Conservation (phyloP, 2,329 filamentous ascomycete genomes). For the Xenosphaeropsis pyriputrescens region DNA sequence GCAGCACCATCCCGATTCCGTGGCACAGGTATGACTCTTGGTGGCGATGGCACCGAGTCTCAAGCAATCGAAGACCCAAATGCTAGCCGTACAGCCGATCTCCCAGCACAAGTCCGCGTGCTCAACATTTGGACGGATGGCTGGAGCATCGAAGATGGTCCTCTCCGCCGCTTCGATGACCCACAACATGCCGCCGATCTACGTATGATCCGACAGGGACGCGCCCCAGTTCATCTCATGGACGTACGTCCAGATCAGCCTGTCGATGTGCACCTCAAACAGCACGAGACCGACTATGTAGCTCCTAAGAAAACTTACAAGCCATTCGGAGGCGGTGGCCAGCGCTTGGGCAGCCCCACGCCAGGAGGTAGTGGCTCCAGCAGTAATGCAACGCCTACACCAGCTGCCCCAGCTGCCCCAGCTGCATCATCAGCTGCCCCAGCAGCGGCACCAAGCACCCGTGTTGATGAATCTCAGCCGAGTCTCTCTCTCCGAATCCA, state of each 20-base stretch:
- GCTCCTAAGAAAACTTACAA: constrained; percentile 61
- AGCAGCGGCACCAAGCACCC: constrained; percentile 18
- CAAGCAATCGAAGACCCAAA: constrained; percentile 49
- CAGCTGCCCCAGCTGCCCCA: constrained; percentile 19
- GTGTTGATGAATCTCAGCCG: constrained; percentile 51
- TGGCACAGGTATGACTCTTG: constrained; percentile 61
- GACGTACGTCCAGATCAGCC: constrained; percentile 61
- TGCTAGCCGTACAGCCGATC: constrained; percentile 10
- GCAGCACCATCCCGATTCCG: constrained; percentile 40
- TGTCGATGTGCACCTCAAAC: constrained; percentile 61
- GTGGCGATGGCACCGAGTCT: constrained; percentile 62
- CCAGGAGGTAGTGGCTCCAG: constrained; percentile 37
- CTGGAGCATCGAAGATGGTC: constrained; percentile 73
- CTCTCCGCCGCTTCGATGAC: constrained; percentile 65
- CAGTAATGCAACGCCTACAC: constrained; percentile 20
- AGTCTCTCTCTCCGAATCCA: constrained; percentile 61
- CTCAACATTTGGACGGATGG: constrained; percentile 75
- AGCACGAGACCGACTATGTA: constrained; percentile 61
- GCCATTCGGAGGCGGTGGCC: constrained; percentile 58
- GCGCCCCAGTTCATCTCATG: constrained; percentile 65
- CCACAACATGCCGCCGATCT: constrained; percentile 59
- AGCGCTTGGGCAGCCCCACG: constrained; percentile 63
- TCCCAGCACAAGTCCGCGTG: constrained; percentile 41
- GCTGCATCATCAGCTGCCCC: constrained; percentile 12
- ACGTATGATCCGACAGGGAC: constrained; percentile 61